Evolutionary conservation across 2,329 filamentous ascomycete species (phyloP).

Genomic region (Cryphonectria japonica): DNA sequence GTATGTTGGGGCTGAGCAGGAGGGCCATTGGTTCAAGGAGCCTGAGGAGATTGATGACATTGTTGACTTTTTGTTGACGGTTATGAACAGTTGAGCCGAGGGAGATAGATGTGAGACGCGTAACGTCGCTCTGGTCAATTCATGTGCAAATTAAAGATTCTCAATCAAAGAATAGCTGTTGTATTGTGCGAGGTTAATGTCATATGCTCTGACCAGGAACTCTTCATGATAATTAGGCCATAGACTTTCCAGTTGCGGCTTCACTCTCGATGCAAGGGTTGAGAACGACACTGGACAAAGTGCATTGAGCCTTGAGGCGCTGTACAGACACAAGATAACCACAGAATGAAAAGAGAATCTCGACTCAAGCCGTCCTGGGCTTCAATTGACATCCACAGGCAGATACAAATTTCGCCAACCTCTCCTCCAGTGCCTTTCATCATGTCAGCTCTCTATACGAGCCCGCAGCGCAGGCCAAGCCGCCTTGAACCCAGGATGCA

Average conservation of each 20-base stretch:
- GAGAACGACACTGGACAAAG: too few relatives aligned
- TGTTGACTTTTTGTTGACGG: not conserved
- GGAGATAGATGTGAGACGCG: not conserved
- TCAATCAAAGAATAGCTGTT: not conserved
- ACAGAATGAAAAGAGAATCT: not conserved
- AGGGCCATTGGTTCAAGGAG: not conserved
- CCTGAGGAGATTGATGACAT: not conserved
- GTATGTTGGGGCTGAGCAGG: not conserved
- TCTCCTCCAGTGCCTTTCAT: not conserved
- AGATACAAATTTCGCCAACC: too few relatives aligned
- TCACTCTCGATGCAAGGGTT: too few relatives aligned
- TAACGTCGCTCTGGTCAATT: not conserved
- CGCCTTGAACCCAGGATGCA: conserved; percentile 14
- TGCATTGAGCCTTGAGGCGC: too few relatives aligned
- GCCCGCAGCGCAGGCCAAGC: conserved; percentile 10
- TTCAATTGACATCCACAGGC: too few relatives aligned
- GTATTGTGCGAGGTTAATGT: too few relatives aligned
- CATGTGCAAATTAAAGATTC: too few relatives aligned
- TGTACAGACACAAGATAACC: too few relatives aligned
- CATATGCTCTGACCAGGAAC: too few relatives aligned
- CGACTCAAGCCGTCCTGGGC: not conserved
- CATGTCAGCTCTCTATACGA: not conserved
- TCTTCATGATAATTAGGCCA: too few relatives aligned
- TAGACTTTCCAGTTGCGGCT: too few relatives aligned
- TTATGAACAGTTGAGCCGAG: not conserved